Evolutionary conservation across 1,284 basidiomycete genomes (phyloP).

Genomic region (Pyrrhoderma noxium): DNA sequence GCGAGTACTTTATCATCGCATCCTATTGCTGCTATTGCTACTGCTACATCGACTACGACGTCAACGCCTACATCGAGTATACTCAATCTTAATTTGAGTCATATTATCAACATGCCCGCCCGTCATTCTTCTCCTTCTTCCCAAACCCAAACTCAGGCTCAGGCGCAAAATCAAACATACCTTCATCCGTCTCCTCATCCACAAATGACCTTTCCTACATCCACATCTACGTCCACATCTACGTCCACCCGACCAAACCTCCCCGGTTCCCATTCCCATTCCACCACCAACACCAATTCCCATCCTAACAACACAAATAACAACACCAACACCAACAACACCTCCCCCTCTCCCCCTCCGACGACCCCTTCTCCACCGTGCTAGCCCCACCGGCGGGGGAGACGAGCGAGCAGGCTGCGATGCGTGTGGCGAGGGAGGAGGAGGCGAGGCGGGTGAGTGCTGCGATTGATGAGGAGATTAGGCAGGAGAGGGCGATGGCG

Average conservation of each 20-base stretch:
- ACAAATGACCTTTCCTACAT: too few species aligned
- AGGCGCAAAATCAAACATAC: too few species aligned
- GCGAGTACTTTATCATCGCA: too few species aligned
- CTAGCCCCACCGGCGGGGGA: slow-evolving; percentile 36
- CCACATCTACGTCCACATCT: too few species aligned
- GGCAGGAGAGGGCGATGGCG: slow-evolving; percentile 43
- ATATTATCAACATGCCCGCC: too few species aligned
- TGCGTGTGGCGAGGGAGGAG: slow-evolving; percentile 34
- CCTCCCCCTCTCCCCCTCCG: slow-evolving; percentile 10
- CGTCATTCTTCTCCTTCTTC: neutral
- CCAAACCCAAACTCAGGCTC: neutral
- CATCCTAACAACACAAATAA: neutral
- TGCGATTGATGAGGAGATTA: slow-evolving; percentile 52
- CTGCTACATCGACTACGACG: too few species aligned
- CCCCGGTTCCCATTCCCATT: neutral
- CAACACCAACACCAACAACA: neutral
- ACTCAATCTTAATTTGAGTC: too few species aligned
- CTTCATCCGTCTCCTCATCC: too few species aligned
- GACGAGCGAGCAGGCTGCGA: slow-evolving; percentile 35
- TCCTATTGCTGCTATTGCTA: too few species aligned
- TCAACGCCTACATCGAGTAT: too few species aligned
- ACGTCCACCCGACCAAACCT: neutral
- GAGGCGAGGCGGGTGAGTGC: slow-evolving; percentile 39
- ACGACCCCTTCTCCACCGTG: slow-evolving; percentile 30
- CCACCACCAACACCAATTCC: neutral